Percentiles rank a stretch among this genome's conserved stretches.
Evolutionary conservation across 2,329 filamentous ascomycete species (phyloP).

Genomic region (Fusarium sarcochroum): DNA sequence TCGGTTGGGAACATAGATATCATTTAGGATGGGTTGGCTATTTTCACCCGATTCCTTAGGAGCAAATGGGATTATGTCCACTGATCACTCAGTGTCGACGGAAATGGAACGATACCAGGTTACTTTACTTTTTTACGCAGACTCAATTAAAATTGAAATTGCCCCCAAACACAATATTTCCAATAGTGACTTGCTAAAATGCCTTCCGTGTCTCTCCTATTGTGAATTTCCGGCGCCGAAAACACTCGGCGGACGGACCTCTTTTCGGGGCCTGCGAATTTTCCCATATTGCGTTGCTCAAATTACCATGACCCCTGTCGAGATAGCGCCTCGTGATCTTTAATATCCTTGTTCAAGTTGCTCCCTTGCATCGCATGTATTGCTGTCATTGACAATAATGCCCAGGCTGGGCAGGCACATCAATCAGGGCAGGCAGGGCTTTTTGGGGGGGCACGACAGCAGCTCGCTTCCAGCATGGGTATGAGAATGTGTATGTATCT

Average conservation of each 20-base stretch:
- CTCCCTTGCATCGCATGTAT: constrained; percentile 40
- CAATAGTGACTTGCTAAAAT: neutral
- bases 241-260: constrained; percentile 20
- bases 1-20: constrained; percentile 50
- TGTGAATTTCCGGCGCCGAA: constrained; percentile 7
- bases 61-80: constrained; percentile 47
- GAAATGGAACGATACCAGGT: constrained; percentile 48
- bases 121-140: constrained; percentile 37
- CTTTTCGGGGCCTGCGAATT: constrained; percentile 16
- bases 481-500: neutral
- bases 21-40: constrained; percentile 41
- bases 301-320: constrained; percentile 42
- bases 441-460: neutral
- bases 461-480: constrained; percentile 19
- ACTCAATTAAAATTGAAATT: constrained; percentile 40
- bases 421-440: neutral
- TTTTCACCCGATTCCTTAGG: constrained; percentile 31
- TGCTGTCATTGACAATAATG: constrained; percentile 24
- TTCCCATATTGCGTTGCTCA: constrained; percentile 33
- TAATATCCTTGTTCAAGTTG: constrained; percentile 38
- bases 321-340: constrained; percentile 48
- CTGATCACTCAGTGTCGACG: constrained; percentile 50
- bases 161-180: constrained; percentile 17
- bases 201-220: constrained; percentile 24
- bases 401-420: constrained; percentile 5